These are phyloP conservation scores for Theobroma cacao DNA, from an alignment of 345 rosid genomes.

Conservation along the genomic window DNA sequence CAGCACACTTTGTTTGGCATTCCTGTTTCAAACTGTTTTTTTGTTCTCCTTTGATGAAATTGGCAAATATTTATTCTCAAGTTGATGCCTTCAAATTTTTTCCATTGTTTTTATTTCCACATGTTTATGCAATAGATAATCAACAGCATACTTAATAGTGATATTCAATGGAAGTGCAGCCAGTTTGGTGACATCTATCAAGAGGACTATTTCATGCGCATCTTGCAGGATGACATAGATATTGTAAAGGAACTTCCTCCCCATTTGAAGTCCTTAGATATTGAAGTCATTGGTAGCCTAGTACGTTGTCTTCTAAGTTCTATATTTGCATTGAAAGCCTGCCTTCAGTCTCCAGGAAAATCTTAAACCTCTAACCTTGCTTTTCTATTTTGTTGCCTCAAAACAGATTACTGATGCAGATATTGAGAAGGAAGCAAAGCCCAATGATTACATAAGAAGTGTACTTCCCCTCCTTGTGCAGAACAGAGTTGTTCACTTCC, in stretches of 20 bases:
- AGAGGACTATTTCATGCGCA: constrained; percentile 55
- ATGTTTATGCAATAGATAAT: neutral
- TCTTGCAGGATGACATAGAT: constrained; percentile 57
- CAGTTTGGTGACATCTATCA: constrained; percentile 87
- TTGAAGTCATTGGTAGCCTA: constrained; percentile 67
- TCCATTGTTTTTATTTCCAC: neutral
- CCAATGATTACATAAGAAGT: constrained; percentile 48
- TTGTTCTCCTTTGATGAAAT: neutral
- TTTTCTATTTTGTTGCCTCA: constrained; percentile 9
- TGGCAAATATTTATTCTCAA: neutral
- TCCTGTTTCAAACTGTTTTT: too few relatives aligned
- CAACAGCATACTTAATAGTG: constrained; percentile 7
- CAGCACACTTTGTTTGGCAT: too few relatives aligned
- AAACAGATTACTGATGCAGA: constrained; percentile 80
- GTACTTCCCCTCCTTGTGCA: constrained; percentile 58
- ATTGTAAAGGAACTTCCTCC: constrained; percentile 79
- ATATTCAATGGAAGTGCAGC: constrained; percentile 41
- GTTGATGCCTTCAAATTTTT: neutral
- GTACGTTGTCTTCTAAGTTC: constrained; percentile 33
- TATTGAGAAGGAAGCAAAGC: constrained; percentile 80
- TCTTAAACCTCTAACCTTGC: constrained; percentile 1
- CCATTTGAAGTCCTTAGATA: constrained; percentile 47
- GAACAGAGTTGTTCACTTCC: constrained; percentile 75
- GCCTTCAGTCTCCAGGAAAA: neutral
- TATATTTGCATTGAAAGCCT: neutral